Conservation (phyloP, 495 filamentous ascomycete genomes). For the Clohesyomyces aquaticus region DNA sequence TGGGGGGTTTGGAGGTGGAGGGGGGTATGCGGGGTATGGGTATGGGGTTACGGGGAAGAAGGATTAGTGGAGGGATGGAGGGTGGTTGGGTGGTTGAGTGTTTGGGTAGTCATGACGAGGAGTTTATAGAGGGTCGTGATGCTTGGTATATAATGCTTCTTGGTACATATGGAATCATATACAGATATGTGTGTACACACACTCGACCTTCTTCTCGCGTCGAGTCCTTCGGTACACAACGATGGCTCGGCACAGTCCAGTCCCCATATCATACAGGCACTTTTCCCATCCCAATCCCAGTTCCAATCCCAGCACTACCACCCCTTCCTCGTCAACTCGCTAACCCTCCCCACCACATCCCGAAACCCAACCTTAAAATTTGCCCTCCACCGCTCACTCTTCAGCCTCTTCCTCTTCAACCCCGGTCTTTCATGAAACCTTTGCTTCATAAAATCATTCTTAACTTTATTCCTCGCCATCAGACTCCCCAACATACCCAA, state of each 20-base stretch:
- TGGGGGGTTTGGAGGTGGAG: conserved; percentile 20
- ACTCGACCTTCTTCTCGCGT: no score
- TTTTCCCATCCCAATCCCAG: no score
- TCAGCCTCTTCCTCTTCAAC: conserved; percentile 72
- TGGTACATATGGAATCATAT: no score
- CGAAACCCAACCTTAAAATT: conserved; percentile 69
- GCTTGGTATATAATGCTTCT: no score
- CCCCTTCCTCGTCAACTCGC: conserved; percentile 69
- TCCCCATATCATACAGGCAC: no score
- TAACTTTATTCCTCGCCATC: conserved; percentile 58
- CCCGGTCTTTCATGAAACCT: conserved; percentile 72
- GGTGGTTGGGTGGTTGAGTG: background rate
- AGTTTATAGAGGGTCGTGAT: background rate
- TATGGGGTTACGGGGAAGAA: conserved; percentile 44
- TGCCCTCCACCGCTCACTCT: conserved; percentile 65
- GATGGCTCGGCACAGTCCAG: no score
- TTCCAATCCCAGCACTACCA: conserved; percentile 60
- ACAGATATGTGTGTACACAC: no score
- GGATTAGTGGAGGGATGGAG: background rate
- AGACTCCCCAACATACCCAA: conserved; percentile 56
- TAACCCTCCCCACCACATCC: conserved; percentile 60
- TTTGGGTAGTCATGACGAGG: background rate
- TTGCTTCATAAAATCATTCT: conserved; percentile 55
- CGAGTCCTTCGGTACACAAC: no score
- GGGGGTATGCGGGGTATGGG: conserved; percentile 46